Base-by-base conservation (phyloP, 2,329 filamentous ascomycete genomes). In the Pseudogymnoascus sp. region DNA sequence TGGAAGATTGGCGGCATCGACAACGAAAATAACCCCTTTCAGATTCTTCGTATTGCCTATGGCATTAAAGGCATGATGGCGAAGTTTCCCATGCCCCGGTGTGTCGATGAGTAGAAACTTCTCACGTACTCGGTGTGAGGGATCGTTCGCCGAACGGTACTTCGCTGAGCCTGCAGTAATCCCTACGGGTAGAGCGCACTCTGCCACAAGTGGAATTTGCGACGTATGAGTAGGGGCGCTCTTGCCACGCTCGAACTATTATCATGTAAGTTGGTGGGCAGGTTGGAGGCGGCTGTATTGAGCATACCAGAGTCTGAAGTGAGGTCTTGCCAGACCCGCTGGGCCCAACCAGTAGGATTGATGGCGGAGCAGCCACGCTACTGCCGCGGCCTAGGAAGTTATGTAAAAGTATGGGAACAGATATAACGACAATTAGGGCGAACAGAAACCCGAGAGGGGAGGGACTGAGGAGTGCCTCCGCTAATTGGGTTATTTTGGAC, bases 1-100 rank as follows among this genome's bases (percentile, higher is more conserved):
- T 17, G 79, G 78, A 10, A 92, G 77, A 2, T 85, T 83, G 3
- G 89, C 87, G 10, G 93, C 89, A 75, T 99, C 95, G n/a, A 96
- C 85, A 66, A 97, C 78, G 75, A 93, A 99, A 61, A 97, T 82
- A 61, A 97, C 80, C 17, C 89, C 93, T 42, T 83, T 83, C 59
- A 93, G 78, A 67, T 83, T 82, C 64, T 76, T 70, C 35, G 75
- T 71, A 60, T 71, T 67, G 65, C 75, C 72, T 26, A 88, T 76
- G 62, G 77, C 78, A 44, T 79, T 75, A 64, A 89, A 79, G 3
- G 89, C 86, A 67, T 85, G 80, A 70, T 86, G 83, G 65, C 95
- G 90, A 64, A 99, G 85, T 78, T 99, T 99, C 70, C 91, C 92
- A 78, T 99, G 95, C 40, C 95, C 95, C 0, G 95, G 95, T 0